A percentile compares a stretch with the other conserved stretches of the same genome.
Conservation (phyloP, 371 early-diverging fungal species). For the Apophysomyces elegans region DNA sequence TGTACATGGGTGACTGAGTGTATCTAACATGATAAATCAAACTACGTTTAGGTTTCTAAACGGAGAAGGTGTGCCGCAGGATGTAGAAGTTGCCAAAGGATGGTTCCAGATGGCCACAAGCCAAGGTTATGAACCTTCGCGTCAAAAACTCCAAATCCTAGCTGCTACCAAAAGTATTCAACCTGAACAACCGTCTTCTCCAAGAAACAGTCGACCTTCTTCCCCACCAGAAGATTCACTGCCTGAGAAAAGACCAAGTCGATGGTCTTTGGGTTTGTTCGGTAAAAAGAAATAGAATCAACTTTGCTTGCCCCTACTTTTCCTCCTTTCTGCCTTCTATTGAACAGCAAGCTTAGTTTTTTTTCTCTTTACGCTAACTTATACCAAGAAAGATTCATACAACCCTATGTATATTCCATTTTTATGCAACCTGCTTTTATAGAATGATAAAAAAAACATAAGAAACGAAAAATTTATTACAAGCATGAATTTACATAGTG, state of each 20-base stretch:
- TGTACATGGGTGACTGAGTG: no score
- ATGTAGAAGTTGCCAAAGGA: constrained; percentile 46
- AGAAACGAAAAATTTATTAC: no score
- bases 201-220: constrained; percentile 10
- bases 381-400: no score
- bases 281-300: constrained; percentile 22
- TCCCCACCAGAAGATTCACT: constrained; percentile 9
- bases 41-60: constrained; percentile 40
- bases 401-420: no score
- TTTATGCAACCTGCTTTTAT: no score
- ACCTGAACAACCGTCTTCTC: constrained; percentile 20
- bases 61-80: constrained; percentile 53
- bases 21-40: background rate
- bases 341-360: no score
- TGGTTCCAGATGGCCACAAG: constrained; percentile 52
- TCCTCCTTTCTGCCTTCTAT: background rate
- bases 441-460: no score
- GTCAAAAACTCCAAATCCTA: constrained; percentile 31
- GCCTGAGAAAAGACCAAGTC: constrained; percentile 37
- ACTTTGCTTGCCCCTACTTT: background rate
- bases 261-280: constrained; percentile 46
- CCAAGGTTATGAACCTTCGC: constrained; percentile 50
- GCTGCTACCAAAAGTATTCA: constrained; percentile 9
- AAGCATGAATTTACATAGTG: no score
- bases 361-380: no score